A percentile compares a stretch with the other conserved stretches of the same genome.
phyloP scores from a whole-genome alignment of 306 rosid species.

The Cucurbita argyrosperma region DNA sequence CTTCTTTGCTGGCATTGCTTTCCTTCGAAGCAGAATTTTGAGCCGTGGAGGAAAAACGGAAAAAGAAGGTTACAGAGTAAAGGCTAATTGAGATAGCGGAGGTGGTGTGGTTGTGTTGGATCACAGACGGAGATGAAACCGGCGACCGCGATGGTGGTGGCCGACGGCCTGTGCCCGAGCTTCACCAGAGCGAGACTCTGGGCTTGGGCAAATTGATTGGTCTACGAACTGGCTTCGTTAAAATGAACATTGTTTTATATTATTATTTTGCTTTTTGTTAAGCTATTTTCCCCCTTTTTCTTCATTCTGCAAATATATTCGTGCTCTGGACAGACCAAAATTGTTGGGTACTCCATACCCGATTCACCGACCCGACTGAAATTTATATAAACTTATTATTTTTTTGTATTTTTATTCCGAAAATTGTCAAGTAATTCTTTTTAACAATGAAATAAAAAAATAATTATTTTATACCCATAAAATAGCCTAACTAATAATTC shows the following conservation, averaged over 20 bases:
- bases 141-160: not conserved
- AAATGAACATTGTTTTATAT: not conserved
- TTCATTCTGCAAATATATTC: not conserved
- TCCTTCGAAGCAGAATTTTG: slow-evolving; percentile 7
- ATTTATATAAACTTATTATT: too few relatives aligned
- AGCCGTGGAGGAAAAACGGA: not conserved
- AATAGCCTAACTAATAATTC: too few relatives aligned
- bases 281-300: not conserved
- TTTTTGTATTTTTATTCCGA: too few relatives aligned
- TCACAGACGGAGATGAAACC: not conserved
- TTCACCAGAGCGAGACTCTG: not conserved
- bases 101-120: not conserved
- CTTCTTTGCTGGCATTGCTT: slow-evolving; percentile 64
- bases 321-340: too few relatives aligned
- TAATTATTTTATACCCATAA: too few relatives aligned
- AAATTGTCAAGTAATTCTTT: too few relatives aligned
- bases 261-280: not conserved
- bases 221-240: not conserved
- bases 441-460: too few relatives aligned
- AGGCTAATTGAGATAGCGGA: not conserved
- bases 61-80: not conserved
- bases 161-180: not conserved
- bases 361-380: too few relatives aligned
- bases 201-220: slow-evolving; percentile 9
- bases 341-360: too few relatives aligned